Conservation (phyloP, 768 basidiomycete species). For the Rhodotorula kratochvilovae region DNA sequence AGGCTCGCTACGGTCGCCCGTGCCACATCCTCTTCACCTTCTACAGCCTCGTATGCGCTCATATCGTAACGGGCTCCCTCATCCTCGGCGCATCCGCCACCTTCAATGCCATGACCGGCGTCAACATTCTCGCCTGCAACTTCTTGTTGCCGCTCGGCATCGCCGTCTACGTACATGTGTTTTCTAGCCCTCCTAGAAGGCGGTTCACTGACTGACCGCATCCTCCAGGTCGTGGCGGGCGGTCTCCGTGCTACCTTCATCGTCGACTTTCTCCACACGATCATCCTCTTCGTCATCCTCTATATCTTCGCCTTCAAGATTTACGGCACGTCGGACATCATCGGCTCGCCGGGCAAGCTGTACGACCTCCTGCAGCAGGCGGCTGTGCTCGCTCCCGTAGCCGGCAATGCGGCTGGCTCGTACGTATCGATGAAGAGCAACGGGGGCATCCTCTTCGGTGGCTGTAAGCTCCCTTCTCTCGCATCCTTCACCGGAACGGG, state of each 20-base stretch:
- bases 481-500: slow-evolving; percentile 51
- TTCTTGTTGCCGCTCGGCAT: slow-evolving; percentile 87
- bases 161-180: slow-evolving; percentile 63
- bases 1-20: slow-evolving; percentile 61
- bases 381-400: slow-evolving; percentile 58
- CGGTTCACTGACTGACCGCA: not conserved
- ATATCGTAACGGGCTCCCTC: slow-evolving; percentile 64
- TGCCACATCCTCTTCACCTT: slow-evolving; percentile 84
- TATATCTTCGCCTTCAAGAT: slow-evolving; percentile 69
- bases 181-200: not conserved
- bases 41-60: slow-evolving; percentile 83
- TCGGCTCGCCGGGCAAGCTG: slow-evolving; percentile 67
- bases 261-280: slow-evolving; percentile 62
- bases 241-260: slow-evolving; percentile 48
- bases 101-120: slow-evolving; percentile 74
- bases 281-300: slow-evolving; percentile 78
- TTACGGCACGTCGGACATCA: slow-evolving; percentile 69
- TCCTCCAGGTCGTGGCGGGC: slow-evolving; percentile 44
- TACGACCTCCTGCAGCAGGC: slow-evolving; percentile 68
- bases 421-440: slow-evolving; percentile 66
- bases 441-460: slow-evolving; percentile 73
- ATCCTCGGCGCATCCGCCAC: slow-evolving; percentile 76
- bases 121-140: slow-evolving; percentile 64
- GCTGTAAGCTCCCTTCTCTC: slow-evolving; percentile 44
- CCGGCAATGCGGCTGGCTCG: slow-evolving; percentile 62